phyloP scores from a whole-genome alignment of 345 rosid genomes.

The Eucalyptus urophylla region DNA sequence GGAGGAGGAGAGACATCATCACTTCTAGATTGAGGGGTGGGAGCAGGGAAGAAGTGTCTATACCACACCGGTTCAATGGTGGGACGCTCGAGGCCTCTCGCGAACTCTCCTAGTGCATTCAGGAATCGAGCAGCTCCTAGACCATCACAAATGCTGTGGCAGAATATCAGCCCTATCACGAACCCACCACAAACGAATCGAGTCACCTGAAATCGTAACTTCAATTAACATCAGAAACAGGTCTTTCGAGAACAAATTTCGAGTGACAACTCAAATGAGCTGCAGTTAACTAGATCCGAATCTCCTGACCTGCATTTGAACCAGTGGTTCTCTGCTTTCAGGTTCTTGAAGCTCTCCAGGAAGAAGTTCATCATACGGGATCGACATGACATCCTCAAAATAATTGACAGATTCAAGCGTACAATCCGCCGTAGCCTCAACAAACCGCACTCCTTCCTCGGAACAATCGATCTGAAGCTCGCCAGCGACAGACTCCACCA shows the following conservation, averaged over 20 bases:
- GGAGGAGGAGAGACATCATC: background rate
- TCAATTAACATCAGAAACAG: background rate
- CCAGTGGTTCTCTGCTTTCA: slow-evolving; percentile 30
- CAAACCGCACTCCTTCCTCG: slow-evolving; percentile 28
- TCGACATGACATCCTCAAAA: slow-evolving; percentile 13
- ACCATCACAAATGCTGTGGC: slow-evolving; percentile 55
- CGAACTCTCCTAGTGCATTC: slow-evolving; percentile 49
- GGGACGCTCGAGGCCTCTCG: slow-evolving; percentile 19
- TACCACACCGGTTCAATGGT: slow-evolving; percentile 36
- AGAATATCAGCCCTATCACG: slow-evolving; percentile 46
- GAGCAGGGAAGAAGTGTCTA: slow-evolving; percentile 24
- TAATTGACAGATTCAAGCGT: slow-evolving; percentile 17
- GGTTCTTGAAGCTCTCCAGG: slow-evolving; percentile 13
- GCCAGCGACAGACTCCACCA: slow-evolving; percentile 10
- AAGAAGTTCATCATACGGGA: slow-evolving; percentile 30
- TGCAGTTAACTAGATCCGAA: background rate
- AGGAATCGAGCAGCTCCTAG: slow-evolving; percentile 70
- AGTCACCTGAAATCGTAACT: slow-evolving; percentile 29
- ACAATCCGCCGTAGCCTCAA: slow-evolving; percentile 26
- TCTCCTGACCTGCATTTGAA: slow-evolving; percentile 46
- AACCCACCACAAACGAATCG: slow-evolving; percentile 57
- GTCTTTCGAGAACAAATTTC: background rate
- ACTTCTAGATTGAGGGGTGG: background rate
- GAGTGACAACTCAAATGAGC: background rate
- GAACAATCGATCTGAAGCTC: slow-evolving; percentile 35